A percentile compares a stretch with the other conserved stretches of the same genome.
Evolutionary conservation across 106 monocot genomes (phyloP).

Genomic region (Gastrodia elata): DNA sequence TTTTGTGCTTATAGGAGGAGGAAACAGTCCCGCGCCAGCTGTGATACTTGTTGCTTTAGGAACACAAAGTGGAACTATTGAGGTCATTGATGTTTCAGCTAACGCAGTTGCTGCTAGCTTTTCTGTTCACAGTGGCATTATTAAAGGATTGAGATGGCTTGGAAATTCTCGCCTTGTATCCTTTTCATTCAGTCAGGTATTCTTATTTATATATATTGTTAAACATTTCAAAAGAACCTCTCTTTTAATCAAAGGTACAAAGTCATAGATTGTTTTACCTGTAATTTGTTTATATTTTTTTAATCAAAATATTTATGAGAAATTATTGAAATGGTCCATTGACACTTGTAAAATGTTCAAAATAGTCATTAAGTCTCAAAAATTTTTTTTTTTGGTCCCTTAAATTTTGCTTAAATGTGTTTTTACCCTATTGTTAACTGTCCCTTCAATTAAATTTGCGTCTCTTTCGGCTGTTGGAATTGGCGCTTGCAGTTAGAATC

Average conservation of each 20-base stretch:
- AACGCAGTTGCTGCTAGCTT: conserved; percentile 90
- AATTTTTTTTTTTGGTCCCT: too few species aligned
- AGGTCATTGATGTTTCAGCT: conserved; percentile 88
- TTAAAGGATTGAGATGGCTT: conserved; percentile 97
- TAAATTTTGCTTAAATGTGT: too few species aligned
- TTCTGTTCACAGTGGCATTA: conserved; percentile 65
- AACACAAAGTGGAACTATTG: conserved; percentile 85
- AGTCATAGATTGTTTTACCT: background rate
- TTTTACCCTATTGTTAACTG: too few species aligned
- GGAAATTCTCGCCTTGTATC: conserved; percentile 97
- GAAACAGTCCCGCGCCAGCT: conserved; percentile 90
- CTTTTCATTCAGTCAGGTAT: conserved; percentile 86
- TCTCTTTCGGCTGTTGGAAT: too few species aligned
- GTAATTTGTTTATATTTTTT: background rate
- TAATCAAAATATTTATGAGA: background rate
- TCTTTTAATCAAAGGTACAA: too few species aligned
- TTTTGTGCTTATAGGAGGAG: conserved; percentile 60
- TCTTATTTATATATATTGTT: background rate
- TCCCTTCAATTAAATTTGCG: too few species aligned
- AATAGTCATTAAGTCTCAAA: too few species aligned
- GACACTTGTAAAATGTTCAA: too few species aligned
- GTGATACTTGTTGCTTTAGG: conserved; percentile 96
- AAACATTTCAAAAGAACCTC: background rate
- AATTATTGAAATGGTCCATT: too few species aligned
- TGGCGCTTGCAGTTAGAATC: too few species aligned